phyloP scores from a whole-genome alignment of 306 rosid genomes.

The Lathyrus oleraceus region DNA sequence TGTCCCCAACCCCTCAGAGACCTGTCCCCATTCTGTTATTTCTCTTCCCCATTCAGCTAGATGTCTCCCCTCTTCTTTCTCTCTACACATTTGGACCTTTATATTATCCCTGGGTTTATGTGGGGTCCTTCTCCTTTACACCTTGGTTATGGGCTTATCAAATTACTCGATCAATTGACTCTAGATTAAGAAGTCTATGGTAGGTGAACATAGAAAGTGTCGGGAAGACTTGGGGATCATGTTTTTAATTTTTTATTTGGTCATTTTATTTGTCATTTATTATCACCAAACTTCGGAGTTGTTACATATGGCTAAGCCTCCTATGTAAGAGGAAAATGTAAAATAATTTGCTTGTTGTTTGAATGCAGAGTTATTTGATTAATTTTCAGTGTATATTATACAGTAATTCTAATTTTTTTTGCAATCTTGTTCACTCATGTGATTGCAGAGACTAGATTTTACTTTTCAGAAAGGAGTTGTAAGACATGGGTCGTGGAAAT shows the following conservation, averaged over 20 bases:
- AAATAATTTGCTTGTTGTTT: conserved; percentile 3
- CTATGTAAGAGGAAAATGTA: background rate
- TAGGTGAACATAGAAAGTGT: background rate
- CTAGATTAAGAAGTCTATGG: conserved; percentile 14
- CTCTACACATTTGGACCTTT: background rate
- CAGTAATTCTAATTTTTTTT: conserved; percentile 18
- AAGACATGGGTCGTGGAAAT: conserved; percentile 95
- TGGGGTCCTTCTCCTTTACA: background rate
- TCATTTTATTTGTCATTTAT: conserved; percentile 17
- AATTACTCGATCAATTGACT: background rate
- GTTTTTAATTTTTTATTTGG: conserved; percentile 23
- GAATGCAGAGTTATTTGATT: conserved; percentile 14
- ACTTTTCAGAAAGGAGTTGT: conserved; percentile 34
- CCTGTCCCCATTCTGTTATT: background rate
- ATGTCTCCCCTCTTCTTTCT: background rate
- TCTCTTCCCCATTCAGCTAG: background rate
- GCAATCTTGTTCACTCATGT: conserved; percentile 25
- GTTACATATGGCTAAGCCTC: background rate
- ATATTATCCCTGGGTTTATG: background rate
- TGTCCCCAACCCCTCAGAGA: background rate
- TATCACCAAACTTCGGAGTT: background rate
- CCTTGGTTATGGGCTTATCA: background rate
- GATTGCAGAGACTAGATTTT: conserved; percentile 34
- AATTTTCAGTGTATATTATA: background rate
- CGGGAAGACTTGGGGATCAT: background rate